Evolutionary conservation across 2,329 filamentous ascomycete species (phyloP).

Genomic region (Cytospora piceicola): DNA sequence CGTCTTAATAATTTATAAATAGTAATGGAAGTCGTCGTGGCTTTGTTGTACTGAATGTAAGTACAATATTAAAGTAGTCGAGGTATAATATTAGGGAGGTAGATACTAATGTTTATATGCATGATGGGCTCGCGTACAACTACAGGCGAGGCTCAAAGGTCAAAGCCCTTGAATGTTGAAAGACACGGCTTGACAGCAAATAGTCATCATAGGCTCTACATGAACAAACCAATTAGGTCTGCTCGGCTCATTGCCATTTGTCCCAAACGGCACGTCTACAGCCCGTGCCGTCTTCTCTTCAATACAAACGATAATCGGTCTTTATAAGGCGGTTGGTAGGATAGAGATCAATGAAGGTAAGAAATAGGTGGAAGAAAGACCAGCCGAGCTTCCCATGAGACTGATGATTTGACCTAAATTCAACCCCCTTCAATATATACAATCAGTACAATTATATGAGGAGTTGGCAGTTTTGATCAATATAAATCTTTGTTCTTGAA

Average conservation of each 20-base stretch:
- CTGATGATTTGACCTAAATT: too few species aligned
- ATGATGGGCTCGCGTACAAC: not conserved
- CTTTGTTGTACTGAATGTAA: slow-evolving; percentile 4
- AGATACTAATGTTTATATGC: slow-evolving; percentile 11
- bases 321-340: not conserved
- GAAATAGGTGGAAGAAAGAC: too few species aligned
- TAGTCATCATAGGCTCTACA: not conserved
- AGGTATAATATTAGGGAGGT: slow-evolving; percentile 13
- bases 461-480: too few species aligned
- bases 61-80: slow-evolving; percentile 14
- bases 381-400: too few species aligned
- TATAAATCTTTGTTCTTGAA: too few species aligned
- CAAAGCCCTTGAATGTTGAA: slow-evolving; percentile 5
- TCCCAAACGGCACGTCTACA: not conserved
- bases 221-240: not conserved
- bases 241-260: too few species aligned
- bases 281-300: not conserved
- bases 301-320: too few species aligned
- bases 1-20: not conserved
- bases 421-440: too few species aligned
- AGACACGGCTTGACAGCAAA: slow-evolving; percentile 6
- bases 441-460: too few species aligned
- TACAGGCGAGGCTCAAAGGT: not conserved
- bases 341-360: too few species aligned
- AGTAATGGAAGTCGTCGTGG: not conserved